Percentiles rank a stretch among this genome's conserved stretches.
Conservation (phyloP, 345 rosid species). For the Eucalyptus erythrocorys region DNA sequence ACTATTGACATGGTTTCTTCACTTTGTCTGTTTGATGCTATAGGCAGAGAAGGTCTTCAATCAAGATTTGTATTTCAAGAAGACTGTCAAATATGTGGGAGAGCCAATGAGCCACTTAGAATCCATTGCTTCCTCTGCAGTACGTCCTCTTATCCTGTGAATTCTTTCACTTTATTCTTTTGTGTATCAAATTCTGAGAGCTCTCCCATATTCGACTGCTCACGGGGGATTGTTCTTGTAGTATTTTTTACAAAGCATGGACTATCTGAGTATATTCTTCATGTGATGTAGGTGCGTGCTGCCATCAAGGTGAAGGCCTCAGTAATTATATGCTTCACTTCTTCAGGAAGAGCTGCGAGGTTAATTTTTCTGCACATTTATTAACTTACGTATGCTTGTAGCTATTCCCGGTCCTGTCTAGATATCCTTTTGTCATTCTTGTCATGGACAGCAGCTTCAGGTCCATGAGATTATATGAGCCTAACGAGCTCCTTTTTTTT, state of each 20-base stretch:
- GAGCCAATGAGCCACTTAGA: constrained; percentile 97
- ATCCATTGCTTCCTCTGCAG: constrained; percentile 97
- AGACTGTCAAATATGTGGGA: constrained; percentile 80
- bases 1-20: not conserved
- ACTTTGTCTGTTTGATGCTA: not conserved
- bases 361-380: not conserved
- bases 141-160: constrained; percentile 9
- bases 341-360: constrained; percentile 83
- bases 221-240: not conserved
- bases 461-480: not conserved
- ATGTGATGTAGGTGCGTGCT: constrained; percentile 42
- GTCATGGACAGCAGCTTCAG: not conserved
- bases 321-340: constrained; percentile 68
- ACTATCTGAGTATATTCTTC: not conserved
- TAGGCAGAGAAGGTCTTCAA: constrained; percentile 99
- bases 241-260: not conserved
- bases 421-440: not conserved
- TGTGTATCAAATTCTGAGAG: not conserved
- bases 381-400: not conserved
- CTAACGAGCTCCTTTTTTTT: not conserved
- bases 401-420: not conserved
- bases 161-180: not conserved
- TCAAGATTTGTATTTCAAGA: constrained; percentile 86
- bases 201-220: not conserved
- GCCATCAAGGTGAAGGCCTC: constrained; percentile 83